Evolutionary conservation across 1,139 yeast species (phyloP).

Genomic region (Ashbya aceris): DNA sequence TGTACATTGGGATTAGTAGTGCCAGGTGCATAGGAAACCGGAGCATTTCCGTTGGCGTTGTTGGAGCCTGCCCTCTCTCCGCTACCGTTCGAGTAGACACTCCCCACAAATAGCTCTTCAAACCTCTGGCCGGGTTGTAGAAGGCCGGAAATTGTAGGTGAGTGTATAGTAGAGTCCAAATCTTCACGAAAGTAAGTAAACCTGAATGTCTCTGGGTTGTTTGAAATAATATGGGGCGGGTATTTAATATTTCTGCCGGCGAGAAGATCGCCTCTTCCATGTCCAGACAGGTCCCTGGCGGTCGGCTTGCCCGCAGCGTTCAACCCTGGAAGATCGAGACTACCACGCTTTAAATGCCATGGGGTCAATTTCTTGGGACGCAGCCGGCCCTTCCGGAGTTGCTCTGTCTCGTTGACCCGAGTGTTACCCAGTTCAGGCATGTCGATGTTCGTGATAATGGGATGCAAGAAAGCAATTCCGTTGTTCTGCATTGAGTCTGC

Average conservation of each 20-base stretch:
- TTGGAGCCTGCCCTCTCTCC: constrained; percentile 1
- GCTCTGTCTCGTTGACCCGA: constrained; percentile 58
- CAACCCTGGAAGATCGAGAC: constrained; percentile 9
- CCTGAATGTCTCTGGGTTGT: constrained; percentile 45
- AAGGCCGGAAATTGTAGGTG: constrained; percentile 81
- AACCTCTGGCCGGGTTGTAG: constrained; percentile 47
- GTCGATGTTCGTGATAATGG: constrained; percentile 35
- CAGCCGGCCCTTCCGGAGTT: constrained; percentile 47
- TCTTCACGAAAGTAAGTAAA: constrained; percentile 92
- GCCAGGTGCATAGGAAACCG: too few species aligned
- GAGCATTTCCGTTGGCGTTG: constrained; percentile 1
- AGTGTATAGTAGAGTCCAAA: constrained; percentile 76
- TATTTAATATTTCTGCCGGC: constrained; percentile 29
- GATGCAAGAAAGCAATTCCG: constrained; percentile 33
- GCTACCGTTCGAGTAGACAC: constrained; percentile 26
- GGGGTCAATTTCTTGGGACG: constrained; percentile 73
- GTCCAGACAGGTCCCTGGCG: not conserved
- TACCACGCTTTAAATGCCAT: constrained; percentile 45
- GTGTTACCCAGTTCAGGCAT: constrained; percentile 35
- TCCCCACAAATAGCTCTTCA: constrained; percentile 39
- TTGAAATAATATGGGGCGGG: constrained; percentile 35
- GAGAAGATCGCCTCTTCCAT: constrained; percentile 18
- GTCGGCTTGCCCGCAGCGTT: not conserved
- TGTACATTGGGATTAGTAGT: too few species aligned
- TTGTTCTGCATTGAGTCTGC: constrained; percentile 13